Evolutionary conservation across 768 basidiomycete genomes (phyloP), one percentile per base, ranked within the genome.

Genomic region (Lyophyllum semitale): DNA sequence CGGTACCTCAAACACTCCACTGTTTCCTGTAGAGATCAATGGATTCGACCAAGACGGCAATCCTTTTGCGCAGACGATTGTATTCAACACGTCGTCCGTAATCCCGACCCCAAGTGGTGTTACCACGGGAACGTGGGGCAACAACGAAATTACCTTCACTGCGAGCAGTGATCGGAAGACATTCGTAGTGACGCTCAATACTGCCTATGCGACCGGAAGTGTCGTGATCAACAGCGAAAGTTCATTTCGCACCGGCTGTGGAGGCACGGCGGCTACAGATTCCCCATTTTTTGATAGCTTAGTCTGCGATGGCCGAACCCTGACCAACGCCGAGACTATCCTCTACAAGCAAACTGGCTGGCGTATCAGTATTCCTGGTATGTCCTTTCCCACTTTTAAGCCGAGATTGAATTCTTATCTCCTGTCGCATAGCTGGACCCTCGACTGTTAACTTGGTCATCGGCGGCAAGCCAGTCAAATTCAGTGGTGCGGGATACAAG

Each of bases 321-420:
- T 60, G 8, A 60, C 59, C 17, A 25, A 51, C 17, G 35, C 59
- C 2, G 59, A 60, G 40, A 26, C 44, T 8, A 57, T 60, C 25
- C 52, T 60, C 2, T 60, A 56, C 53, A 22, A 43, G 27, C 50
- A 54, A 27, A 57, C 59, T 44, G 59, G 59, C 9, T 60, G 59
- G 59, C 59, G 59, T 30, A 57, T 60, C 47, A 56, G 51, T 15
- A 46, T 56, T 9, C 55, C 55, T 4, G 48, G 59, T 56, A 37
- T 33, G 30, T 42, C 22, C n/a, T n/a, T n/a, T n/a, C n/a, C n/a
- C n/a, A n/a, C 43, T 13, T 9, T 11, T 40, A 12, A 3, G 26
- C n/a, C n/a, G n/a, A n/a, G n/a, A n/a, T 30, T 23, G 2, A 33
- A 26, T 30, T 6, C 5, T 22, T 20, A 40, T 18, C 13, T 35